phyloP scores from a whole-genome alignment of 495 filamentous ascomycete species.

The Aspergillus coremiiformis region DNA sequence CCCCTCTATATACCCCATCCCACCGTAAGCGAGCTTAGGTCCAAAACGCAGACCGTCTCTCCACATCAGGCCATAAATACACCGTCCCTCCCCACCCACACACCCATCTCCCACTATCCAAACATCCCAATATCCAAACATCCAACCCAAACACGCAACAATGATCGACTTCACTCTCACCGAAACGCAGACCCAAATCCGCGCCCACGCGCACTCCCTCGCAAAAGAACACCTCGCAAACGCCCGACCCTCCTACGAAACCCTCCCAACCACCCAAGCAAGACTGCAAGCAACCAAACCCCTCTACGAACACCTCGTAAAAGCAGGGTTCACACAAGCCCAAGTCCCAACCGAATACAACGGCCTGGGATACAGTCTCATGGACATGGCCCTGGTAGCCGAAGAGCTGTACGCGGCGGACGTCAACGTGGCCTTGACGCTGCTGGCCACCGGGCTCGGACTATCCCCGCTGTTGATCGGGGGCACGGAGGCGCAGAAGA shows the following conservation, averaged over 20 bases:
- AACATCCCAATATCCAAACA: too few species aligned
- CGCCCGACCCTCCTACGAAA: neutral
- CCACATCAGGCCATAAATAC: too few species aligned
- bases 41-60: too few species aligned
- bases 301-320: constrained; percentile 4
- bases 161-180: constrained; percentile 11
- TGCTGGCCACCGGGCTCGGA: constrained; percentile 8
- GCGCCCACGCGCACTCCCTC: neutral
- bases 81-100: too few species aligned
- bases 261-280: neutral
- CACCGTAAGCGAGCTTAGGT: too few species aligned
- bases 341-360: constrained; percentile 4
- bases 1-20: too few species aligned
- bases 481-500: neutral
- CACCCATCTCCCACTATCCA: too few species aligned
- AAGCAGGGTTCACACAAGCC: constrained; percentile 2
- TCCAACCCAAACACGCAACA: too few species aligned
- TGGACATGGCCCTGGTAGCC: constrained; percentile 5
- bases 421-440: constrained; percentile 8
- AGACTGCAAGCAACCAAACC: constrained; percentile 6
- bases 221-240: neutral
- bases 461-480: constrained; percentile 8
- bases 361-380: neutral
- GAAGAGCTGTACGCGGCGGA: constrained; percentile 13
- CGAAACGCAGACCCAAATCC: neutral